Evolutionary conservation across 768 basidiomycete species (phyloP), one percentile per base, ranked within the genome.

Genomic region (Lactifluus echinatus): DNA sequence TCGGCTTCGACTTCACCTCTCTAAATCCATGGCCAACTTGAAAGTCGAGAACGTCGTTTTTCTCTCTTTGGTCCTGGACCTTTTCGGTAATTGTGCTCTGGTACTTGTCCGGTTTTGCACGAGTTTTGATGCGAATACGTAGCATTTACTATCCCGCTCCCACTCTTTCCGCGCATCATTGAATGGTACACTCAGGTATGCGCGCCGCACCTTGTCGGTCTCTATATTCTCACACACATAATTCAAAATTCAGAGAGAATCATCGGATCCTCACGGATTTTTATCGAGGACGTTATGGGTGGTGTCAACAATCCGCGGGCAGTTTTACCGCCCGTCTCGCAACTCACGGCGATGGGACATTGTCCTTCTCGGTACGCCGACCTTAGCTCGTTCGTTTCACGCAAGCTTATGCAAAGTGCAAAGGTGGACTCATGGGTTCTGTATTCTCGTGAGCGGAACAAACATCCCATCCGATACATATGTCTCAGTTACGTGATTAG

Each of bases 141-240:
- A 78, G 90, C 92, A 12, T 95, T 94, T 71, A 96, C 92, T 23
- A 89, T 95, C 45, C 93, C 93, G 10, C 77, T 97, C n/a, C 95
- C 95, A 21, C 80, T 97, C 29, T 97, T 97, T 71, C 95, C 95
- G n/a, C 83, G 94, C n/a, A 76, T 98, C 49, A 93, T 96, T 42
- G 86, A 94, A 72, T 93, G 88, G 88, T 94, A 93, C 68, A 85
- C 84, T 1, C 70, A 82, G 67, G 89, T 87, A 62, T 65, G 40
- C 50, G 59, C 61, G 4, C 21, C 23, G 31, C 24, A 46, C n/a
- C 56, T 57, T 49, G 45, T 31, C 50, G 26, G 40, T 28, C 17
- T 29, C 36, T 39, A 31, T 52, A 23, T 23, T 36, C 49, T 53
- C 15, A 49, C 48, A 1, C 15, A 11, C 39, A 34, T 4, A 28